Evolutionary conservation across 2,329 filamentous ascomycete species (phyloP).

Genomic region (Monilinia aucupariae): DNA sequence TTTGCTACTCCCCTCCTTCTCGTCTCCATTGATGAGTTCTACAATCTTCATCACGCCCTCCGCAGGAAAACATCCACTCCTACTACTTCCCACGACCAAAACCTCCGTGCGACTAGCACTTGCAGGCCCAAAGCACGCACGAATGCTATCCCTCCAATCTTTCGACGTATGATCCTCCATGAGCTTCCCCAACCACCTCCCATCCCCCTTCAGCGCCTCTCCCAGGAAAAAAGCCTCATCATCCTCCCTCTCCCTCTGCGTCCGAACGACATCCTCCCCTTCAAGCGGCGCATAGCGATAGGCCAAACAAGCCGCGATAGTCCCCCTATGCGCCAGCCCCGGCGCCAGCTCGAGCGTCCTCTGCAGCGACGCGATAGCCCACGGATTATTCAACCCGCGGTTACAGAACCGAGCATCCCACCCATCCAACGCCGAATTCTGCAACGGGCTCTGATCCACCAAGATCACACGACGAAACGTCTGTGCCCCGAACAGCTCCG

Average conservation of each 20-base stretch:
- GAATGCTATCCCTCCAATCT: conserved; percentile 33
- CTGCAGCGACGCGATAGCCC: conserved; percentile 29
- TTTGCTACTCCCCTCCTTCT: conserved; percentile 8
- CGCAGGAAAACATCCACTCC: conserved; percentile 34
- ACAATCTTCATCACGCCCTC: conserved; percentile 32
- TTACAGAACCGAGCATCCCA: conserved; percentile 33
- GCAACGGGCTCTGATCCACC: conserved; percentile 34
- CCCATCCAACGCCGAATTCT: conserved; percentile 28
- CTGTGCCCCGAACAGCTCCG: conserved; percentile 30
- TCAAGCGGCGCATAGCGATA: conserved; percentile 28
- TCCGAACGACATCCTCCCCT: conserved; percentile 13
- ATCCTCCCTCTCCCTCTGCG: not conserved
- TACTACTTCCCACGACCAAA: conserved; percentile 32
- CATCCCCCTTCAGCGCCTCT: conserved; percentile 31
- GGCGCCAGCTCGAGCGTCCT: conserved; percentile 27
- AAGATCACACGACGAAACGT: conserved; percentile 32
- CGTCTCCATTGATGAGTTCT: conserved; percentile 28
- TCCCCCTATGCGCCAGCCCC: conserved; percentile 29
- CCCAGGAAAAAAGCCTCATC: conserved; percentile 33
- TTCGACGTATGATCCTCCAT: conserved; percentile 35
- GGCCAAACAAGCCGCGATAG: conserved; percentile 31
- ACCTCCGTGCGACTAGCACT: conserved; percentile 27
- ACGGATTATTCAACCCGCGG: conserved; percentile 31
- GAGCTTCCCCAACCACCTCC: conserved; percentile 32
- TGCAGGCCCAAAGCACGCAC: conserved; percentile 23